Evolutionary conservation across 2,329 filamentous ascomycete genomes (phyloP).

Genomic region (Raffaelea arxii): DNA sequence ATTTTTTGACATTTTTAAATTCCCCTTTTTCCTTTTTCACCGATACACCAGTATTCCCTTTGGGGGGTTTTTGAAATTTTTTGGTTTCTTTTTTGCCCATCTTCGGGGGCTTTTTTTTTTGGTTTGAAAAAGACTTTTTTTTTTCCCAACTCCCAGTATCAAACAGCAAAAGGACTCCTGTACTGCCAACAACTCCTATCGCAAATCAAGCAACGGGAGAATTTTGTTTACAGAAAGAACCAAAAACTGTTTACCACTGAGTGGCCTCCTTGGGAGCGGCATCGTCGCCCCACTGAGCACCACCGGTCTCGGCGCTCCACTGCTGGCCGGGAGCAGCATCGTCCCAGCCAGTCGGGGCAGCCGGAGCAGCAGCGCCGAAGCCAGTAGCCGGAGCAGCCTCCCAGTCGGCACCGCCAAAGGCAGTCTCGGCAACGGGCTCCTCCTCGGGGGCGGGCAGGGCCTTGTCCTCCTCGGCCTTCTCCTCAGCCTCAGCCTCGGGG

Average conservation of each 20-base stretch:
- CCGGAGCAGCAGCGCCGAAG: constrained; percentile 51
- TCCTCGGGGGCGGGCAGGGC: constrained; percentile 75
- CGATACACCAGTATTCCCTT: too few relatives aligned
- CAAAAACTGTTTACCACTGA: constrained; percentile 35
- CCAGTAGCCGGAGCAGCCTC: constrained; percentile 67
- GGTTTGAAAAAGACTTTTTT: constrained; percentile 7
- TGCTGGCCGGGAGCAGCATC: constrained; percentile 58
- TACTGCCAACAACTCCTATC: not conserved
- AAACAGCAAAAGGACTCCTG: not conserved
- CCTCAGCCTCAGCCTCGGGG: constrained; percentile 98
- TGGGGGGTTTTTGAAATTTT: constrained; percentile 3
- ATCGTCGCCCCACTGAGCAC: constrained; percentile 44
- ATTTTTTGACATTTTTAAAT: constrained; percentile 6
- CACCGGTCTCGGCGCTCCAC: constrained; percentile 55
- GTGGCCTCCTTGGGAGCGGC: constrained; percentile 34
- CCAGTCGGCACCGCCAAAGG: constrained; percentile 72
- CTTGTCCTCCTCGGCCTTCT: constrained; percentile 94
- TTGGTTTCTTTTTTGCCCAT: constrained; percentile 7
- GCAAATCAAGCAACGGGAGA: not conserved
- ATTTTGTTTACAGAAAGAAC: not conserved
- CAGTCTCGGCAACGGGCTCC: constrained; percentile 61
- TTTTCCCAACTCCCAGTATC: constrained; percentile 4
- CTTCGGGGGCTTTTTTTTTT: not conserved
- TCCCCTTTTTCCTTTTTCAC: constrained; percentile 4
- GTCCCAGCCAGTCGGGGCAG: constrained; percentile 37